phyloP scores from a whole-genome alignment of 192 early-diverging fungal genomes.

The Coemansia sp. region DNA sequence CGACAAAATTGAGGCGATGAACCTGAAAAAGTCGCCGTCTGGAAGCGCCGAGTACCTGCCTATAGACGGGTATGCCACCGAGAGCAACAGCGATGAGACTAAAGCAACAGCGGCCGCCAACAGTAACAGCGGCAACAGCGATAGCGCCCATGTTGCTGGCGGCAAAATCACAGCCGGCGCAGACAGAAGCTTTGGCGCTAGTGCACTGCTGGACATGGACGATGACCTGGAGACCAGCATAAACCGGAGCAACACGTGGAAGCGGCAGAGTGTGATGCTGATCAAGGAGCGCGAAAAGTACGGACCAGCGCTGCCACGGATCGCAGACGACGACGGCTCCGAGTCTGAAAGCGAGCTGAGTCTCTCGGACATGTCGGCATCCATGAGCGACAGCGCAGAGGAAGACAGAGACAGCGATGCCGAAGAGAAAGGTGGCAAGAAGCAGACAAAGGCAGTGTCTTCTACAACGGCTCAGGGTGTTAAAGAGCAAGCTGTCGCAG shows the following conservation, averaged over 20 bases:
- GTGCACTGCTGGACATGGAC: slow-evolving; percentile 2
- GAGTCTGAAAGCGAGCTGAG: slow-evolving; percentile 12
- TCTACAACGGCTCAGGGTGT: too few relatives aligned
- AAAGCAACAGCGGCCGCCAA: not conserved
- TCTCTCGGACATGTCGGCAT: slow-evolving; percentile 6
- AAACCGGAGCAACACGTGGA: slow-evolving; percentile 48
- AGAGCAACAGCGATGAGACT: not conserved
- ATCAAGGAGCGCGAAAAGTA: slow-evolving; percentile 39
- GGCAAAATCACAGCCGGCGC: slow-evolving; percentile 7
- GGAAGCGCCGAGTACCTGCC: slow-evolving; percentile 51
- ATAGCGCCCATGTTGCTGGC: not conserved
- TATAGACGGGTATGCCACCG: slow-evolving; percentile 25
- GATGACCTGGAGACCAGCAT: slow-evolving; percentile 25
- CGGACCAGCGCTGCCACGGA: slow-evolving; percentile 37
- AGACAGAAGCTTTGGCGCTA: not conserved
- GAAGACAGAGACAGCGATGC: slow-evolving; percentile 2
- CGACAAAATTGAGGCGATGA: slow-evolving; percentile 48
- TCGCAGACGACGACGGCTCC: slow-evolving; percentile 14
- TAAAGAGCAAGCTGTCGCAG: not conserved
- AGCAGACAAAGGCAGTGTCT: not conserved
- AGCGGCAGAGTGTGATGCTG: slow-evolving; percentile 29
- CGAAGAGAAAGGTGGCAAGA: not conserved
- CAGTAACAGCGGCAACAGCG: not conserved
- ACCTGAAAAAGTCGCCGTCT: slow-evolving; percentile 28
- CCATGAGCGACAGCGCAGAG: not conserved